Conservation (phyloP, 2,329 filamentous ascomycete genomes). For the Penicillium polonicum region DNA sequence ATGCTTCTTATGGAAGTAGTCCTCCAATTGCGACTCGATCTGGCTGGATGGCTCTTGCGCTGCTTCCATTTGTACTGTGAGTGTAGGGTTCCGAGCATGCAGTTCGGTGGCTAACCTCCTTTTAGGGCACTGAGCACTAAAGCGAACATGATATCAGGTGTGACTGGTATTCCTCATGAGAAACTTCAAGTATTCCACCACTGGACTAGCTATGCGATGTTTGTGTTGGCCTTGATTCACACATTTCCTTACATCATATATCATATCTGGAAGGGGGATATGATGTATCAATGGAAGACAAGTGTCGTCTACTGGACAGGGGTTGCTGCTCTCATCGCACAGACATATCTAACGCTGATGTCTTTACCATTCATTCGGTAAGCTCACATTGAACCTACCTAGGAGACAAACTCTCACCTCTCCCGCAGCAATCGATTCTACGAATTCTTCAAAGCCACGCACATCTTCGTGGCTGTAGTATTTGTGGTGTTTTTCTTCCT, state of each 20-base stretch:
- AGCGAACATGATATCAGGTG: constrained; percentile 54
- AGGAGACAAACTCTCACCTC: neutral
- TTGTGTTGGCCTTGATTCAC: constrained; percentile 56
- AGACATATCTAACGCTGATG: constrained; percentile 57
- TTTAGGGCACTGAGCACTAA: constrained; percentile 52
- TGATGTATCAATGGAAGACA: constrained; percentile 48
- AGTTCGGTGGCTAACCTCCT: constrained; percentile 6
- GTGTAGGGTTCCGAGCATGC: constrained; percentile 1
- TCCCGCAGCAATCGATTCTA: constrained; percentile 50
- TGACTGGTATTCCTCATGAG: constrained; percentile 59
- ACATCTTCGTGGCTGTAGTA: constrained; percentile 51
- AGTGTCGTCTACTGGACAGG: constrained; percentile 56
- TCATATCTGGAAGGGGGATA: constrained; percentile 50
- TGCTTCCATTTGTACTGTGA: constrained; percentile 53
- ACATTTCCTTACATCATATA: constrained; percentile 61
- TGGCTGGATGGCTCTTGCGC: constrained; percentile 54
- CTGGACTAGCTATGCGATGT: constrained; percentile 57
- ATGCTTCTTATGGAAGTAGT: constrained; percentile 49
- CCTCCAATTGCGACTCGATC: constrained; percentile 55
- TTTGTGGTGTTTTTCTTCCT: constrained; percentile 60
- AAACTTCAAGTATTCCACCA: constrained; percentile 56
- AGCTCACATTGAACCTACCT: constrained; percentile 6
- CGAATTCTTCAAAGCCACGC: constrained; percentile 60
- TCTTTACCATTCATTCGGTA: constrained; percentile 54
- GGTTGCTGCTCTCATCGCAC: constrained; percentile 53